Conservation (phyloP, 805 yeast genomes). For the Phaffomyces opuntiae region DNA sequence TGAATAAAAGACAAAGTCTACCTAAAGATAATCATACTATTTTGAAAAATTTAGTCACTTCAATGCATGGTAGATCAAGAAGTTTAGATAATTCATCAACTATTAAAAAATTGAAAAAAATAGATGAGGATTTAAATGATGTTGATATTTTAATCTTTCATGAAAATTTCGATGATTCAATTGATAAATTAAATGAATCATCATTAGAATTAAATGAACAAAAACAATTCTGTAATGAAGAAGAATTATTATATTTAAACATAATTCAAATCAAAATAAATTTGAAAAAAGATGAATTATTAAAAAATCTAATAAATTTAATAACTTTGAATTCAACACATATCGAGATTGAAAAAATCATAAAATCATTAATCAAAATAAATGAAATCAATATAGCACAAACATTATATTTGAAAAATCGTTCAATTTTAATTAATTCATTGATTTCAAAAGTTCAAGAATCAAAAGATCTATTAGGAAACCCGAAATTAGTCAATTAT, state of each 20-base stretch:
- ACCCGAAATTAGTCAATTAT: conserved; percentile 36
- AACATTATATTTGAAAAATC: conserved; percentile 39
- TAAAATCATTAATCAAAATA: conserved; percentile 31
- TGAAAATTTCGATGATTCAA: conserved; percentile 42
- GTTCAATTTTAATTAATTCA: conserved; percentile 39
- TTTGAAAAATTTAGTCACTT: conserved; percentile 51
- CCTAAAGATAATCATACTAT: conserved; percentile 29
- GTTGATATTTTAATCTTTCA: conserved; percentile 63
- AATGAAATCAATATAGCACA: conserved; percentile 43
- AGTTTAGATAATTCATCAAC: conserved; percentile 39
- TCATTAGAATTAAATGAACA: conserved; percentile 22
- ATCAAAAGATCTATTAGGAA: conserved; percentile 43
- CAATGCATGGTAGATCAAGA: conserved; percentile 54
- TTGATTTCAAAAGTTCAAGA: conserved; percentile 40
- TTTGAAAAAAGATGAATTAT: conserved; percentile 25
- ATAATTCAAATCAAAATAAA: conserved; percentile 27
- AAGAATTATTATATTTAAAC: conserved; percentile 26
- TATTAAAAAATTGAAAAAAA: conserved; percentile 40
- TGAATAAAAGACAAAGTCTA: conserved; percentile 7
- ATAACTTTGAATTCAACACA: conserved; percentile 23
- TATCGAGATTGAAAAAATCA: conserved; percentile 21
- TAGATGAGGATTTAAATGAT: conserved; percentile 62
- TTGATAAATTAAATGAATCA: conserved; percentile 27
- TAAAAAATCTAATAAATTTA: conserved; percentile 29
- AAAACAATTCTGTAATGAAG: conserved; percentile 18